These are phyloP conservation scores for Cytospora piceicola DNA, from an alignment of 2,329 filamentous ascomycete genomes.

Conservation along the genomic window DNA sequence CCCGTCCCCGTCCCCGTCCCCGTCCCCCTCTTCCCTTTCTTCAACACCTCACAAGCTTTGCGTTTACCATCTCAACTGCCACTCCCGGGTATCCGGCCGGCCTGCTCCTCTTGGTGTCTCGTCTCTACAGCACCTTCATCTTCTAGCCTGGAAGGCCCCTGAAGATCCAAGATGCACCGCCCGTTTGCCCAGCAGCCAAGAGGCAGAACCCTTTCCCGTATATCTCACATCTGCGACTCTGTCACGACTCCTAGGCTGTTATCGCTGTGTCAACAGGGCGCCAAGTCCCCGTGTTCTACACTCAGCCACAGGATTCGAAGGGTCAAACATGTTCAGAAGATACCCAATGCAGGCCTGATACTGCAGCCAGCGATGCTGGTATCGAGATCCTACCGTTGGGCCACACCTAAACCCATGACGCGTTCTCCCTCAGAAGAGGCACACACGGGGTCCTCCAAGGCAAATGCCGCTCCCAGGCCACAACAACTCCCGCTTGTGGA, in stretches of 20 bases:
- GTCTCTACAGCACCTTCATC: constrained; percentile 7
- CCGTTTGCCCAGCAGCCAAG: constrained; percentile 32
- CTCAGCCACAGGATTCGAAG: constrained; percentile 29
- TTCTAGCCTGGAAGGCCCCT: constrained; percentile 19
- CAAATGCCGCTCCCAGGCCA: constrained; percentile 2
- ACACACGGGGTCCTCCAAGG: constrained; percentile 8
- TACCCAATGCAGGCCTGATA: constrained; percentile 16
- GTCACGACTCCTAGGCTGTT: constrained; percentile 10
- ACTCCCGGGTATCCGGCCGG: not conserved
- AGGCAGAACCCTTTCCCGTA: constrained; percentile 13
- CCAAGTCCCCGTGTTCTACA: constrained; percentile 34
- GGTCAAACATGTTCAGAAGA: constrained; percentile 22
- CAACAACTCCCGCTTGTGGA: not conserved
- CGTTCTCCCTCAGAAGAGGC: constrained; percentile 5
- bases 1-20: constrained; percentile 1
- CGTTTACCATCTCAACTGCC: constrained; percentile 13
- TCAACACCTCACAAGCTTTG: constrained; percentile 5
- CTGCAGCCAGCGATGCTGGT: constrained; percentile 15
- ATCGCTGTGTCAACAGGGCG: constrained; percentile 24
- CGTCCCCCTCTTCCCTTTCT: constrained; percentile 10
- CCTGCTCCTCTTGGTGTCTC: not conserved
- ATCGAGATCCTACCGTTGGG: constrained; percentile 23
- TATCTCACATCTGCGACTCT: constrained; percentile 30
- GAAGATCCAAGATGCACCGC: constrained; percentile 34
- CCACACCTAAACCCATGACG: constrained; percentile 19